These are phyloP conservation scores for Mallotus japonicus DNA, from an alignment of 441 rosid genomes.

Conservation along the genomic window DNA sequence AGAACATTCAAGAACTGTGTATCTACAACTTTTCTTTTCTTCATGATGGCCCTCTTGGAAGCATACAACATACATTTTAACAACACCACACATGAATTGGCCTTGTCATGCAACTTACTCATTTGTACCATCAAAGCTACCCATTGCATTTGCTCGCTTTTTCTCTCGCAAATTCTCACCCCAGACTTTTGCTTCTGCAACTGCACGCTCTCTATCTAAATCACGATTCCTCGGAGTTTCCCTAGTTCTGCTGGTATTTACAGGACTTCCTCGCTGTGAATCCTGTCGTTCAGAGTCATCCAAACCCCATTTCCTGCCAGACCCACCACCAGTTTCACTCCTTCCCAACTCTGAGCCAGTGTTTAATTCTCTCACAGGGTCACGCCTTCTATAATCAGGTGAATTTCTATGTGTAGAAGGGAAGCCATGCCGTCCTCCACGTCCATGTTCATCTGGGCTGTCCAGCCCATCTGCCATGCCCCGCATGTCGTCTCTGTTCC, in stretches of 20 bases:
- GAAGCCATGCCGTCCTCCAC: slow-evolving; percentile 51
- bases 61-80: slow-evolving; percentile 8
- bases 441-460: slow-evolving; percentile 61
- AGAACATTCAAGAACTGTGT: slow-evolving; percentile 23
- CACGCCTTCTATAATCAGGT: slow-evolving; percentile 79
- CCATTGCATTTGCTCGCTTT: slow-evolving; percentile 62
- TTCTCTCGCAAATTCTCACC: slow-evolving; percentile 97
- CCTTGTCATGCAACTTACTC: slow-evolving; percentile 33
- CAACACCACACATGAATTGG: slow-evolving; percentile 8
- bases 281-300: slow-evolving; percentile 63
- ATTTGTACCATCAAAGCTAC: slow-evolving; percentile 75
- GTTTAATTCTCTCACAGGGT: slow-evolving; percentile 52
- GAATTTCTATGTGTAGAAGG: slow-evolving; percentile 77
- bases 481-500: slow-evolving; percentile 65
- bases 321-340: slow-evolving; percentile 68
- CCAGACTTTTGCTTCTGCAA: slow-evolving; percentile 97
- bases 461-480: slow-evolving; percentile 65
- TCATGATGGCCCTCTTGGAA: slow-evolving; percentile 16
- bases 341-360: slow-evolving; percentile 53
- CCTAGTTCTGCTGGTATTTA: slow-evolving; percentile 59
- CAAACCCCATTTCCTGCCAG: slow-evolving; percentile 79
- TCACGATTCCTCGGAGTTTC: slow-evolving; percentile 77
- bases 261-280: slow-evolving; percentile 73
- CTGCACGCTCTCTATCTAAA: slow-evolving; percentile 94
- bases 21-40: slow-evolving; percentile 26